Base-by-base conservation (phyloP, 306 rosid species). In the Cicer chorassanicum region DNA sequence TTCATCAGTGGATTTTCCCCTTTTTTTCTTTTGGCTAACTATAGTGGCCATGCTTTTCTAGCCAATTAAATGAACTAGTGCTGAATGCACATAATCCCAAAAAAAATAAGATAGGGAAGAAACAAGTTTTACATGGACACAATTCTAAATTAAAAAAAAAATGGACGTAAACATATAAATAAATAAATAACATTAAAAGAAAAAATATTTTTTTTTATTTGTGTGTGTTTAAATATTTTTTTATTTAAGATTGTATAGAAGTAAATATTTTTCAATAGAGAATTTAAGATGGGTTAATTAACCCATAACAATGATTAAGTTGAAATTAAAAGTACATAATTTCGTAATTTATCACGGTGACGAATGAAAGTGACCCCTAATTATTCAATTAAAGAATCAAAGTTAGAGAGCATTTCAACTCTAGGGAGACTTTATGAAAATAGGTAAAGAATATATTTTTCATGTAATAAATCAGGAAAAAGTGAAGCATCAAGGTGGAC, bases 401-500 rank as follows among this genome's bases (percentile, higher is more conserved):
- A 70, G 59, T 81, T 84, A 71, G 80, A 61, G 68, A 78, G 79
- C 41, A 84, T 72, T 83, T 71, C 84, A 81, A 86, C 82, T 69
- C 80, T 15, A 73, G 85, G 83, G 83, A 69, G 80, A 59, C 74
- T 44, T 70, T 73, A 42, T 70, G n/a, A 16, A 65, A 77, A 73
- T 74, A 77, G 74, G 78, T 11, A 34, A 51, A 41, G 92, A 84
- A 82, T 86, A 84, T 83, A n/a, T 78, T 44, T 44, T 84, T 61
- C 75, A 76, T 40, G 75, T 34, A 69, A 78, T 59, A 59, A 70
- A 73, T 65, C 36, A 78, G 51, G 11, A 79, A 65, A 80, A 74
- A 49, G 41, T 8, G 76, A 77, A 81, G 86, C 83, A 85, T 85
- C 84, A 74, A 82, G 63, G 78, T 78, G 71, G 84, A 50, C 84